Base-by-base conservation (phyloP, 2,329 filamentous ascomycete species). In the Zopfia rhizophila region DNA sequence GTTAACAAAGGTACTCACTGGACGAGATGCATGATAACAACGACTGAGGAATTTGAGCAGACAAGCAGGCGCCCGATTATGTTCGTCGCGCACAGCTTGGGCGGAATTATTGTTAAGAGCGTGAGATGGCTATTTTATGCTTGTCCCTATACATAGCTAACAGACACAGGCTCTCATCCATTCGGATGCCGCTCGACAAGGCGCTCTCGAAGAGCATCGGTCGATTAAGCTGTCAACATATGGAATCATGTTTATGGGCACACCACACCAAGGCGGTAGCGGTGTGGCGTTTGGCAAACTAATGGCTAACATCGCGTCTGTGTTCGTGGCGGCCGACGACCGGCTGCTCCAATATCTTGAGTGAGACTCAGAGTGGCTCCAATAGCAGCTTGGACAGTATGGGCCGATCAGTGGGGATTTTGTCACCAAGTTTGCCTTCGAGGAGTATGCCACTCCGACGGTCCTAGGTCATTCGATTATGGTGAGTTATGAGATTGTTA, bases 201-300 rank as follows among this genome's bases (percentile, higher is more conserved):
- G 40, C 13, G 35, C 58, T 72, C 28, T 38, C 12, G 2, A n/a
- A 39, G 42, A 63, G 27, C 60, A 62, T 29, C 58, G 45, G 38
- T 54, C 65, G 14, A 66, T 68, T 36, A 64, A 64, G 28, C 27
- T 52, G 17, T 72, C 62, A 23, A 75, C 69, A 36, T 69, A 72
- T 52, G 68, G 70, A 8, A 68, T 74, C 49, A 42, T 75, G 10
- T 74, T 75, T 53, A 66, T 74, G 50, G 70, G 70, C 18, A 75
- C 70, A 17, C 71, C 69, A 30, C 68, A 74, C 53, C 59, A 72
- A 48, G 72, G 69, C 40, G 65, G 67, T 31, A 63, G 58, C 29
- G 64, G 68, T 17, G 66, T 68, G 7, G 28, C 46, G 48, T 45
- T 65, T 2, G 65, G 64, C 24, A 57, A 51, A 43, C 38, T 66